Conservation (phyloP, 768 basidiomycete genomes). For the Pulveroboletus sp. region DNA sequence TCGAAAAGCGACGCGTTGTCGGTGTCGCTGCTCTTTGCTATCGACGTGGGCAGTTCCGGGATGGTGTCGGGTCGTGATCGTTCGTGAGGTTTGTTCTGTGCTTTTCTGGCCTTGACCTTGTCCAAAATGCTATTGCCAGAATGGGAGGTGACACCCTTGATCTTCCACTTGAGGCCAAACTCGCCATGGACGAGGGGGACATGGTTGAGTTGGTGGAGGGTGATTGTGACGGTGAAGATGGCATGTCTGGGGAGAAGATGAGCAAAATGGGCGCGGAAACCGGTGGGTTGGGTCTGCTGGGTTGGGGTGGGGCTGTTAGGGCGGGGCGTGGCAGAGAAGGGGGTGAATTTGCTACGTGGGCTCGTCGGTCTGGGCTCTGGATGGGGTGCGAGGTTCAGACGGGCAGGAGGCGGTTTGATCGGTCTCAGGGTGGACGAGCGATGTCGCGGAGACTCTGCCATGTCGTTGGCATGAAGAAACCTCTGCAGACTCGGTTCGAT, state of each 20-base stretch:
- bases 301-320: slow-evolving; percentile 7
- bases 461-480: background rate
- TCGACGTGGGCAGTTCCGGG: background rate
- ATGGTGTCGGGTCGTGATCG: background rate
- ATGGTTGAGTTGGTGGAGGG: slow-evolving; percentile 65
- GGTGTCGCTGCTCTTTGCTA: slow-evolving; percentile 20
- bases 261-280: slow-evolving; percentile 55
- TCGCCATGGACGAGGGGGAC: slow-evolving; percentile 72
- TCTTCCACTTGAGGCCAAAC: slow-evolving; percentile 70
- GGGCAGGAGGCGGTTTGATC: slow-evolving; percentile 2
- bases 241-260: slow-evolving; percentile 65
- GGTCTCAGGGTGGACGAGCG: slow-evolving; percentile 21
- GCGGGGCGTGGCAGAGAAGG: slow-evolving; percentile 1
- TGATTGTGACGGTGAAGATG: slow-evolving; percentile 58
- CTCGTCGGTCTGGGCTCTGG: slow-evolving; percentile 1
- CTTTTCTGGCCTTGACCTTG: slow-evolving; percentile 34
- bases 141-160: slow-evolving; percentile 52
- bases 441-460: slow-evolving; percentile 13
- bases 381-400: slow-evolving; percentile 2
- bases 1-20: slow-evolving; percentile 26
- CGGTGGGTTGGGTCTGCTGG: background rate
- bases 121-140: slow-evolving; percentile 40
- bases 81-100: slow-evolving; percentile 11
- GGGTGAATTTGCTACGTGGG: background rate
- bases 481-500: background rate